Conservation (phyloP, 202 grass and related monocot genomes). For the Saccharum hybrid region DNA sequence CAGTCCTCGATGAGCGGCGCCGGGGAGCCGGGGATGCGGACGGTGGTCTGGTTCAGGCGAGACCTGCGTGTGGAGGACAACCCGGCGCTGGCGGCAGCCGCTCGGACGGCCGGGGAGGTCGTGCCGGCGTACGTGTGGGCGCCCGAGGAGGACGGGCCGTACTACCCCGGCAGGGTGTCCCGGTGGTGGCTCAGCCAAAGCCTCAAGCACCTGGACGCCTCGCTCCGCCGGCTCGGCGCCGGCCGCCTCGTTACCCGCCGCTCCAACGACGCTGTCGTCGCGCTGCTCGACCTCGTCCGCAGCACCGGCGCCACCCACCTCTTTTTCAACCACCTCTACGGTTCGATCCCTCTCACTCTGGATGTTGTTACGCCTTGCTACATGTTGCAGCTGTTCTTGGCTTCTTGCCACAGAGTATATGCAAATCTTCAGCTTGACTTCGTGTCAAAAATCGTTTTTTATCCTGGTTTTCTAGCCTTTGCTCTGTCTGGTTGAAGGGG, state of each 20-base stretch:
- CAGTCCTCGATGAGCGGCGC: slow-evolving; percentile 56
- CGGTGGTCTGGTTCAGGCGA: slow-evolving; percentile 89
- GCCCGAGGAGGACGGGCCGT: slow-evolving; percentile 86
- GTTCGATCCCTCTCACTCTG: slow-evolving; percentile 46
- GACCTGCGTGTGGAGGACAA: slow-evolving; percentile 94
- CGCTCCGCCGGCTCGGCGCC: slow-evolving; percentile 82
- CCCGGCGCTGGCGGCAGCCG: slow-evolving; percentile 77
- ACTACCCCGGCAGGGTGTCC: slow-evolving; percentile 86
- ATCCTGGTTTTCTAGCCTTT: not conserved
- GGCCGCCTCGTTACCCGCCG: slow-evolving; percentile 64
- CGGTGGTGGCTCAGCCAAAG: slow-evolving; percentile 95
- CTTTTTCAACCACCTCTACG: slow-evolving; percentile 98
- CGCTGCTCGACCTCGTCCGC: slow-evolving; percentile 79
- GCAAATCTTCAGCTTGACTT: not conserved
- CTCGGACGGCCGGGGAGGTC: slow-evolving; percentile 64
- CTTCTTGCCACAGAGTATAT: not conserved
- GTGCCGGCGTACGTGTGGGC: slow-evolving; percentile 81
- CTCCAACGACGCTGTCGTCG: slow-evolving; percentile 68
- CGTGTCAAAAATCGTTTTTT: not conserved
- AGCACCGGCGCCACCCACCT: slow-evolving; percentile 73
- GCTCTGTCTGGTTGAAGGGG: slow-evolving; percentile 8
- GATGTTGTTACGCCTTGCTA: not conserved
- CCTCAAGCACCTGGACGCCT: slow-evolving; percentile 87
- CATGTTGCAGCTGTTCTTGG: slow-evolving; percentile 18
- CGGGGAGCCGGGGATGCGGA: slow-evolving; percentile 46